Evolutionary conservation across 1,139 yeast species (phyloP).

Genomic region (Meyerozyma sp.): DNA sequence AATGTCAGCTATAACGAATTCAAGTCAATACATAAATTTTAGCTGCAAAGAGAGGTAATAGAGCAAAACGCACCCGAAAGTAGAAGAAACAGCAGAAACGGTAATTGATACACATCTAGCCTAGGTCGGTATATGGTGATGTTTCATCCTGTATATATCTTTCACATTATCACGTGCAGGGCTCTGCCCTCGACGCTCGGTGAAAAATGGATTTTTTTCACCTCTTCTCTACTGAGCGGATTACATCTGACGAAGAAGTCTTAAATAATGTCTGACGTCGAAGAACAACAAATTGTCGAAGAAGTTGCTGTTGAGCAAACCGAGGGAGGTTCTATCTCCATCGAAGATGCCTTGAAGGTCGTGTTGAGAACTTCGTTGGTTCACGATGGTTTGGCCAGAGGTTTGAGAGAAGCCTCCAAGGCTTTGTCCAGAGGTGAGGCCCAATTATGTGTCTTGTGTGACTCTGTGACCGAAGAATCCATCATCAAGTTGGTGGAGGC

Average conservation of each 20-base stretch:
- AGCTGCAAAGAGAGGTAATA: too few species aligned
- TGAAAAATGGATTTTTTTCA: constrained; percentile 11
- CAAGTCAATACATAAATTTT: too few species aligned
- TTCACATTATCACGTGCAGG: neutral
- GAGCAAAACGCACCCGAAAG: too few species aligned
- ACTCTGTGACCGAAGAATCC: constrained; percentile 97
- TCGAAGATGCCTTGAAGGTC: constrained; percentile 98
- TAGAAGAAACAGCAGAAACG: too few species aligned
- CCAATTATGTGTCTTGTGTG: constrained; percentile 95
- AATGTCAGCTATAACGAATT: too few species aligned
- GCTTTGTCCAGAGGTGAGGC: constrained; percentile 98
- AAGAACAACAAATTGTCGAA: constrained; percentile 81
- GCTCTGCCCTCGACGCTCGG: constrained; percentile 1
- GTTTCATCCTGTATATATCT: neutral
- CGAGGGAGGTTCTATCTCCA: constrained; percentile 83
- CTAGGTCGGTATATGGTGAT: too few species aligned
- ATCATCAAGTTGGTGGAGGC: constrained; percentile 98
- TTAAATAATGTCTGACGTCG: constrained; percentile 74
- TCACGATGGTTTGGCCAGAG: constrained; percentile 99
- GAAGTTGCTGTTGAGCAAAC: constrained; percentile 82
- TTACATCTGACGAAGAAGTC: constrained; percentile 82
- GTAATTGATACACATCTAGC: too few species aligned
- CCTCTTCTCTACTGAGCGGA: constrained; percentile 69
- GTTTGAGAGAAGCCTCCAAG: constrained; percentile 99
- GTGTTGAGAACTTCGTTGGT: constrained; percentile 97